Base-by-base conservation (phyloP, 2,329 filamentous ascomycete genomes). In the Cladosporium austrohemisphaericum region DNA sequence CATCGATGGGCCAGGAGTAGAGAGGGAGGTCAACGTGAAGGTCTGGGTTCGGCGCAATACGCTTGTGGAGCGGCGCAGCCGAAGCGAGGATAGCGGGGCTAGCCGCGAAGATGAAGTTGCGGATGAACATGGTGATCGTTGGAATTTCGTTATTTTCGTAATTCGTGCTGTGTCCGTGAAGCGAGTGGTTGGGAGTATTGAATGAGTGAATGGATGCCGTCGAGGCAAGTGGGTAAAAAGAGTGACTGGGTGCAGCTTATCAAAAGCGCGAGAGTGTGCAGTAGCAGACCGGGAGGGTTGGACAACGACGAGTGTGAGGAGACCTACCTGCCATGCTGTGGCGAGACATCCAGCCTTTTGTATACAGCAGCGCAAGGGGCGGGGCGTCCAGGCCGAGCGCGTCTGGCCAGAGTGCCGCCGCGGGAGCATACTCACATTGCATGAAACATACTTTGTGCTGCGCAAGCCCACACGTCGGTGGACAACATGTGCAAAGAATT, bases 1-100 rank as follows among this genome's bases (percentile, higher is more conserved):
- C 49, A 7, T 53, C 45, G 25, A 49, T 51, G 4, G 62, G 61
- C 41, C 60, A 64, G 52, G 61, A 63, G 56, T 64, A 65, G 22
- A 65, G 57, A 4, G 62, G 62, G 18, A 65, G 44, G n/a, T 41
- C 49, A 19, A 51, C 49, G 22, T 32, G 23, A 6, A 51, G 41
- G 38, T 50, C 23, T 18, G 47, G 47, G 47, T 50, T 50, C 11
- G 47, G 47, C 3, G 47, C 47, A 22, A 50, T 43, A 10, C 47
- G 47, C 22, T 50, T 50, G 11, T 35, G 14, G 16, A 50, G 22
- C n/a, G 47, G 47, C 8, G 38, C 37, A 11, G 47, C 47, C 8
- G 29, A 22, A 9, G 47, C 38, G 16, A 50, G 18, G 20, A 43
- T 22, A 13, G 38, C 47, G 38, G 40, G 20, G 16, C 20, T 14